Percentiles rank a stretch among this genome's conserved stretches.
Evolutionary conservation across 169 alveolate genomes (phyloP).

Genomic region (Plasmodium ovale): DNA sequence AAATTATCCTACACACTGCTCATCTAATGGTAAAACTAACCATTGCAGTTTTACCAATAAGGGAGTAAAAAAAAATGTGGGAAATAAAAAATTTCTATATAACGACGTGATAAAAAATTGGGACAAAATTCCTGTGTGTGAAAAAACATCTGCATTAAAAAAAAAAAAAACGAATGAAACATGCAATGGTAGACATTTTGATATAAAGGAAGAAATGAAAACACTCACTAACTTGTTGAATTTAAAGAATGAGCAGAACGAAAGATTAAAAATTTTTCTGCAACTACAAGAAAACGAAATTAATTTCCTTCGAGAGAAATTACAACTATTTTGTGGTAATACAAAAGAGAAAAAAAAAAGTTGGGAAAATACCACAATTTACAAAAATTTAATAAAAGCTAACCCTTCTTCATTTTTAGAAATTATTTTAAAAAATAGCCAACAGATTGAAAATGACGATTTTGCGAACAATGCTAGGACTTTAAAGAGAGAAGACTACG

Average conservation of each 20-base stretch:
- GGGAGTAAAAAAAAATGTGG: background rate
- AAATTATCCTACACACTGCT: background rate
- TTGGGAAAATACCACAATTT: slow-evolving; percentile 26
- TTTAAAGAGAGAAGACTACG: too few species aligned
- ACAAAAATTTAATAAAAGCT: slow-evolving; percentile 33
- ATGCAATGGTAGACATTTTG: background rate
- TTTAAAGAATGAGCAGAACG: slow-evolving; percentile 24
- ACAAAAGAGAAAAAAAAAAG: slow-evolving; percentile 8
- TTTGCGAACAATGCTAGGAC: background rate
- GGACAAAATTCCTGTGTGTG: background rate
- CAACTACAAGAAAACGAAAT: slow-evolving; percentile 16
- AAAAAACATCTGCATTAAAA: background rate
- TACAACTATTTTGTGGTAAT: background rate
- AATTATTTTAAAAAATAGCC: slow-evolving; percentile 33
- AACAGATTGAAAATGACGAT: background rate
- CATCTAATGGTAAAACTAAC: background rate
- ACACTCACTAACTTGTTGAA: slow-evolving; percentile 17
- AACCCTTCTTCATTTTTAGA: slow-evolving; percentile 35
- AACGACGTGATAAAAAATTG: background rate
- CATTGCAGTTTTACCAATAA: background rate
- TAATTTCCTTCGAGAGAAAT: slow-evolving; percentile 24
- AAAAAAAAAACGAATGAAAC: background rate
- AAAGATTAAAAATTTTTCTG: slow-evolving; percentile 13
- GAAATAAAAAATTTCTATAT: background rate
- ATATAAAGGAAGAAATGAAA: slow-evolving; percentile 8